Evolutionary conservation across 495 filamentous ascomycete genomes (phyloP).

Genomic region (Patellaria atrata): DNA sequence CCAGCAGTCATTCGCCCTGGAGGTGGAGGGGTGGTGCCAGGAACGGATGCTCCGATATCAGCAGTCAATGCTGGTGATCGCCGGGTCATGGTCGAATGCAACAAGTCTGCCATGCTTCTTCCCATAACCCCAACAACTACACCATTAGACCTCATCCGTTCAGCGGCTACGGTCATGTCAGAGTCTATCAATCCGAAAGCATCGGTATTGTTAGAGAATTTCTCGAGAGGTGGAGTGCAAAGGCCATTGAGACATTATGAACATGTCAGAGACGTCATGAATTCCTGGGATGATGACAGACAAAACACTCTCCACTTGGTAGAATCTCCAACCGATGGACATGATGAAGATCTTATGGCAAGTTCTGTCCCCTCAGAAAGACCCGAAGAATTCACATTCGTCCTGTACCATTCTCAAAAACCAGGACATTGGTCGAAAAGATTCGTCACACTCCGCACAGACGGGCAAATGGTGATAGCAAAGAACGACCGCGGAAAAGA

Average conservation of each 20-base stretch:
- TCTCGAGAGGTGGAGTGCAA: constrained; percentile 60
- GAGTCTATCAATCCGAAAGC: constrained; percentile 43
- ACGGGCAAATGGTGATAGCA: constrained; percentile 60
- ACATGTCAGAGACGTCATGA: constrained; percentile 72
- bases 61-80: constrained; percentile 70
- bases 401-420: constrained; percentile 67
- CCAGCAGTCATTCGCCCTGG: constrained; percentile 26
- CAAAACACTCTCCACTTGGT: constrained; percentile 55
- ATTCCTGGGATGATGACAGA: constrained; percentile 73
- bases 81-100: constrained; percentile 53
- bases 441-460: constrained; percentile 54
- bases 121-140: constrained; percentile 61
- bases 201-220: constrained; percentile 62
- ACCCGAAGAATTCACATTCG: constrained; percentile 47
- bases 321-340: constrained; percentile 32
- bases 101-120: constrained; percentile 44
- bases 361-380: constrained; percentile 40
- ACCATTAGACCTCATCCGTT: constrained; percentile 51
- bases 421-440: constrained; percentile 79
- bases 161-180: constrained; percentile 39
- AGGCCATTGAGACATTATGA: constrained; percentile 78
- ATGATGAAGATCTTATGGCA: constrained; percentile 35
- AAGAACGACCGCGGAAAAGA: constrained; percentile 58
- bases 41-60: constrained; percentile 67
- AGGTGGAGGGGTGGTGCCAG: constrained; percentile 40